Conservation (phyloP, 345 rosid genomes). For the Eucalyptus globulus region DNA sequence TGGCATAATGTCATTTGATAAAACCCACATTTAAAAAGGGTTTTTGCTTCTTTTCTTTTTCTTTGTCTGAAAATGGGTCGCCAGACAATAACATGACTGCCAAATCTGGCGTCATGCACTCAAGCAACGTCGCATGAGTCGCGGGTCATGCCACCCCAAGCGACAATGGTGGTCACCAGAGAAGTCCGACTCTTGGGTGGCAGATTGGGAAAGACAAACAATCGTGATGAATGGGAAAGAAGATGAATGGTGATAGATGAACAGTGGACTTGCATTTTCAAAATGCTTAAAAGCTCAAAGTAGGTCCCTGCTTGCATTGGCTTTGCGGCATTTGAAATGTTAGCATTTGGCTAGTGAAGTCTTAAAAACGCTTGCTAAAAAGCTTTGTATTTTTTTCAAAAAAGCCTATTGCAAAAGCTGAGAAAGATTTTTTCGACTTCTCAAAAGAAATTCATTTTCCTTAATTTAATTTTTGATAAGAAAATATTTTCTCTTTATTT, state of each 20-base stretch:
- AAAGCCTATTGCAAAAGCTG: rapidly evolving
- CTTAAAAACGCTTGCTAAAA: too few relatives aligned
- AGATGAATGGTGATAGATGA: too few relatives aligned
- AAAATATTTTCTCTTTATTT: too few relatives aligned
- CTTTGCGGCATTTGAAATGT: rapidly evolving
- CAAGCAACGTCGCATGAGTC: rapidly evolving
- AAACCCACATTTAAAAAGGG: too few relatives aligned
- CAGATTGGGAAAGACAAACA: rapidly evolving
- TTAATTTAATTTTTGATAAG: too few relatives aligned
- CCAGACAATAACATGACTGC: rapidly evolving
- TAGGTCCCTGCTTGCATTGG: rapidly evolving
- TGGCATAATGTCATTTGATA: rapidly evolving
- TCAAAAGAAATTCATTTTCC: not conserved
- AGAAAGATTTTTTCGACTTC: rapidly evolving
- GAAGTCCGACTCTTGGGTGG: rapidly evolving
- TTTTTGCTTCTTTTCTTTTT: too few relatives aligned
- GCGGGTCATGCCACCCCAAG: rapidly evolving
- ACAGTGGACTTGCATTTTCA: rapidly evolving
- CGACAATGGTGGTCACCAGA: rapidly evolving
- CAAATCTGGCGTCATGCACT: rapidly evolving
- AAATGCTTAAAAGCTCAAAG: rapidly evolving
- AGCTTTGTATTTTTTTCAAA: too few relatives aligned
- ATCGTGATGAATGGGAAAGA: rapidly evolving
- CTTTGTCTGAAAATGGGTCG: rapidly evolving
- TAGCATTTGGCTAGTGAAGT: too few relatives aligned